Evolutionary conservation across 352 stramenopile genomes (phyloP).

Genomic region (Phytophthora constricta): DNA sequence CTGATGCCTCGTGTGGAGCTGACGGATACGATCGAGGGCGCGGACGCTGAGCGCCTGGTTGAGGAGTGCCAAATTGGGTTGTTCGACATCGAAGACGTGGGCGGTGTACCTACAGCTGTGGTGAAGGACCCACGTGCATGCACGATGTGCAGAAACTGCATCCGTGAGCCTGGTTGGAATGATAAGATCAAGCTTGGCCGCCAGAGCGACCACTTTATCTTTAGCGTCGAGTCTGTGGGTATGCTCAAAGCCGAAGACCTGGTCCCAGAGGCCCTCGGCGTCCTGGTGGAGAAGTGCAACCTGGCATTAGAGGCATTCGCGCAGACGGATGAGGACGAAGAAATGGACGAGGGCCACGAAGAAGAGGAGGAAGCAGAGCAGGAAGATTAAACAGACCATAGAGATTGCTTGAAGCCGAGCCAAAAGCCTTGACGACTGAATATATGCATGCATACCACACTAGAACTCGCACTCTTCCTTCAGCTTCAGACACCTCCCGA

Average conservation of each 20-base stretch:
- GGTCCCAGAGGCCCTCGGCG: conserved; percentile 76
- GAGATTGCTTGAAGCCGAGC: conserved; percentile 25
- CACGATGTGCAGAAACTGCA: conserved; percentile 98
- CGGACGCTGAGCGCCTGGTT: conserved; percentile 64
- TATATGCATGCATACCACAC: conserved; percentile 41
- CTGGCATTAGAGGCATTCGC: conserved; percentile 84
- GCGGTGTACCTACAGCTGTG: conserved; percentile 68
- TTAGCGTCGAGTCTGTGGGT: conserved; percentile 83
- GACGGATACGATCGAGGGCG: conserved; percentile 64
- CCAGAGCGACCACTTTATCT: conserved; percentile 98
- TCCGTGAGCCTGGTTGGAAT: conserved; percentile 87
- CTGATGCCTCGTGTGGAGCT: conserved; percentile 90
- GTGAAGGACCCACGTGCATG: conserved; percentile 90
- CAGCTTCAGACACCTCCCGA: background rate
- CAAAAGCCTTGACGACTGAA: conserved; percentile 27
- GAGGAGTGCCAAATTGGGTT: conserved; percentile 82
- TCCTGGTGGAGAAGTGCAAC: conserved; percentile 87
- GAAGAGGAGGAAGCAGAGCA: conserved; percentile 54
- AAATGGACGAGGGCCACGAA: conserved; percentile 46
- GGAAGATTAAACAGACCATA: conserved; percentile 58
- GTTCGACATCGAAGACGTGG: conserved; percentile 94
- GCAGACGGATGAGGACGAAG: conserved; percentile 57
- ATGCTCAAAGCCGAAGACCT: conserved; percentile 90
- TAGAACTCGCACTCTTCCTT: background rate
- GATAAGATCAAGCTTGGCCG: conserved; percentile 92